Evolutionary conservation across 2,329 filamentous ascomycete species (phyloP).

Genomic region (Aciculosporium take): DNA sequence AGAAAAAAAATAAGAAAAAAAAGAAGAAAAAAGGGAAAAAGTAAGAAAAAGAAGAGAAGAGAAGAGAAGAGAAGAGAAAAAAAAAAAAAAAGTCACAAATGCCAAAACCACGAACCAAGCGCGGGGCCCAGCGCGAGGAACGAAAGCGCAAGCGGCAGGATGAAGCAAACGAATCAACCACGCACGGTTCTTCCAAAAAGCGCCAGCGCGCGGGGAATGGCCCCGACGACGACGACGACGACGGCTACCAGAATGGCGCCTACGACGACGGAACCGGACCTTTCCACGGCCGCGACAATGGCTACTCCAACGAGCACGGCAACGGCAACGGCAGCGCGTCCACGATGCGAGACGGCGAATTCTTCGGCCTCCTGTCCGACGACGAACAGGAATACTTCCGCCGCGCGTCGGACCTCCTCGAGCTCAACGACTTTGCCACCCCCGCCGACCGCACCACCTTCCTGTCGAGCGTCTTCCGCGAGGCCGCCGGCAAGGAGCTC

Average conservation of each 20-base stretch:
- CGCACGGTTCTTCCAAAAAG: slow-evolving; percentile 13
- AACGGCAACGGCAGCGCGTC: slow-evolving; percentile 13
- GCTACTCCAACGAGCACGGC: neutral
- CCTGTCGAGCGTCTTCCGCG: slow-evolving; percentile 69
- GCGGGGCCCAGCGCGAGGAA: slow-evolving; percentile 24
- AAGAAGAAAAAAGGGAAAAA: neutral
- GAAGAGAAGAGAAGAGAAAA: neutral
- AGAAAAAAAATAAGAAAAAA: neutral
- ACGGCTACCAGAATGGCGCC: slow-evolving; percentile 1
- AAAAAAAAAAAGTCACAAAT: slow-evolving; percentile 19
- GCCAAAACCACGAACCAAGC: slow-evolving; percentile 31
- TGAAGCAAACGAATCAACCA: slow-evolving; percentile 7
- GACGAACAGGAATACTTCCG: slow-evolving; percentile 95
- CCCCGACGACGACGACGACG: neutral
- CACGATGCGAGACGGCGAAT: slow-evolving; percentile 46
- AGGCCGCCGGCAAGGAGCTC: slow-evolving; percentile 82
- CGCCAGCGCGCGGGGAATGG: slow-evolving; percentile 12
- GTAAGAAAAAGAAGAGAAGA: neutral
- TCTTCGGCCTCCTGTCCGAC: slow-evolving; percentile 85
- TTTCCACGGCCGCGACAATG: no score
- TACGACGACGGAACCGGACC: no score
- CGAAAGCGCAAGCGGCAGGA: slow-evolving; percentile 25
- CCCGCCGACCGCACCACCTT: slow-evolving; percentile 58
- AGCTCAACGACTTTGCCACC: slow-evolving; percentile 73
- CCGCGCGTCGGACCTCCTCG: slow-evolving; percentile 75